Evolutionary conservation across 768 basidiomycete genomes (phyloP), one percentile per base, ranked within the genome.

Genomic region (Mycena albidolilacea): DNA sequence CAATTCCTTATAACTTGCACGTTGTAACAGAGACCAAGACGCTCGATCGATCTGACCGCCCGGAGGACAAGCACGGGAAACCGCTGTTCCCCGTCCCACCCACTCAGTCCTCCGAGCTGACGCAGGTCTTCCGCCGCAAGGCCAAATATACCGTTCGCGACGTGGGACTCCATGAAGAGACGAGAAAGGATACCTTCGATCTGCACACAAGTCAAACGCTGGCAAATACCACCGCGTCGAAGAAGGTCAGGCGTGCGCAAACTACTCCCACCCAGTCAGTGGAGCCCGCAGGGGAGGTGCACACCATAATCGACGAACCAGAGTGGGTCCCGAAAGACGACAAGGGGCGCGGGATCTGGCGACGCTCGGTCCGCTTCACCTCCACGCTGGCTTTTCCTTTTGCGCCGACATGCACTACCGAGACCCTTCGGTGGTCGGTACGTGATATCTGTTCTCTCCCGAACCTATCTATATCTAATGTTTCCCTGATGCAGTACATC

Each of bases 21-120:
- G 35, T 70, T 21, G 41, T 52, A 6, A 70, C 62, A 30, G 69
- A 70, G 21, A 70, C 69, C 48, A 70, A 70, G 54, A n/a, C 57
- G 0, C 21, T 58, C 8, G 17, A 17, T 19, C 62, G 38, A 9
- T 52, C 67, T 1, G 60, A 69, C 14, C 19, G 59, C 30, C 54
- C 69, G 38, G 62, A 64, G 39, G 30, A 30, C 30, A 70, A 70
- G 54, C 69, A 57, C 62, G 57, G 57, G 15, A 70, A 64, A 48
- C 41, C 69, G 63, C 63, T 70, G 10, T 70, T 70, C 63, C 62
- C 69, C 19, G 63, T 23, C 7, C 63, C 63, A 1, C 69, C 69
- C 3, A 55, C 55, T 7, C n/a, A 35, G 17, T 62, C 61, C 21
- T 62, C 43, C 4, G 30, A 66, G 39, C 8, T 66, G 55, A 23